Evolutionary conservation across 768 basidiomycete species (phyloP).

Genomic region (Pulveroboletus ravenelii): DNA sequence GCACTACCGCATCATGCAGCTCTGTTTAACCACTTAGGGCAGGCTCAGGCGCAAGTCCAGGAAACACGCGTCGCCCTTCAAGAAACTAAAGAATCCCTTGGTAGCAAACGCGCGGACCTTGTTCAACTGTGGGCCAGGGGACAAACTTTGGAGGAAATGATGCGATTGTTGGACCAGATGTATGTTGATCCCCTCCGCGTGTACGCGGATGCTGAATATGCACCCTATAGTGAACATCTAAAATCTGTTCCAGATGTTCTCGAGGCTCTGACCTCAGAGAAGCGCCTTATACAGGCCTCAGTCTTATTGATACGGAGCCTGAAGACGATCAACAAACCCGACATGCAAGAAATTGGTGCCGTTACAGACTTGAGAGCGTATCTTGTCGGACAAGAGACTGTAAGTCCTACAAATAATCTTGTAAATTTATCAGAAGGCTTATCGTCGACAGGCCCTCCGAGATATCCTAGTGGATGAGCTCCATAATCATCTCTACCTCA

Average conservation of each 20-base stretch:
- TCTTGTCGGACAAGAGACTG: conserved; percentile 80
- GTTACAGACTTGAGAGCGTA: conserved; percentile 84
- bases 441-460: conserved; percentile 61
- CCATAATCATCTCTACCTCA: conserved; percentile 95
- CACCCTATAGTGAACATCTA: conserved; percentile 65
- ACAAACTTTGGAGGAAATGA: conserved; percentile 93
- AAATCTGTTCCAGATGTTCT: conserved; percentile 88
- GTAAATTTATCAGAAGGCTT: not conserved
- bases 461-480: conserved; percentile 95
- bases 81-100: conserved; percentile 75
- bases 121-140: conserved; percentile 87
- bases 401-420: conserved; percentile 34
- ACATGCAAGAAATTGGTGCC: conserved; percentile 96
- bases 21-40: conserved; percentile 63
- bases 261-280: conserved; percentile 94
- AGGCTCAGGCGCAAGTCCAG: conserved; percentile 70
- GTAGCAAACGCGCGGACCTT: conserved; percentile 81
- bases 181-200: conserved; percentile 35
- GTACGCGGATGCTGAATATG: conserved; percentile 14
- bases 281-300: conserved; percentile 85
- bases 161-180: conserved; percentile 93
- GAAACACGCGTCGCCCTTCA: conserved; percentile 65
- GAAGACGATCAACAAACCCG: conserved; percentile 85
- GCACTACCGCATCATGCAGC: conserved; percentile 87
- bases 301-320: conserved; percentile 81